These are phyloP conservation scores for Pisolithus marmoratus DNA, from an alignment of 768 basidiomycete species.

Conservation along the genomic window DNA sequence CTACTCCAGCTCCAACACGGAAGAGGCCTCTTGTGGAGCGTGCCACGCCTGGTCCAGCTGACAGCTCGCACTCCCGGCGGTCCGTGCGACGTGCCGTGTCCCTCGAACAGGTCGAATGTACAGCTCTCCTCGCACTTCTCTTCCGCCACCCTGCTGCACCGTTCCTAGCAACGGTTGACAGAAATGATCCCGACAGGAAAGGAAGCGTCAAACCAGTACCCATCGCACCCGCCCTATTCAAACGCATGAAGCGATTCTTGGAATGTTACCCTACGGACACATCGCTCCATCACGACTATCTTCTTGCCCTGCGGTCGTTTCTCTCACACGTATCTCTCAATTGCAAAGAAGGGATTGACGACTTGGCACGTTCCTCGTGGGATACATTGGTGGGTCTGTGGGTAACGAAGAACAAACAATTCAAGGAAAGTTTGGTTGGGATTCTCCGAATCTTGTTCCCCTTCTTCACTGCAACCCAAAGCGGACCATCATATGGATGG, in stretches of 20 bases:
- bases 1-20: constrained; percentile 9
- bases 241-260: constrained; percentile 58
- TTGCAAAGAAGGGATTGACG: constrained; percentile 47
- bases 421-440: constrained; percentile 79
- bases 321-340: constrained; percentile 81
- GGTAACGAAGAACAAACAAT: constrained; percentile 67
- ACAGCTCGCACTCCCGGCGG: constrained; percentile 19
- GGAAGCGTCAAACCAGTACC: constrained; percentile 11
- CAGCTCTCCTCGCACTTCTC: constrained; percentile 55
- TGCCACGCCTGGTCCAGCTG: constrained; percentile 13
- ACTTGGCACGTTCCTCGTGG: constrained; percentile 62
- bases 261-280: constrained; percentile 64
- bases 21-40: constrained; percentile 23
- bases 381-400: constrained; percentile 62
- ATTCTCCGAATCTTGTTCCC: constrained; percentile 69
- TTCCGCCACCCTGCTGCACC: constrained; percentile 56
- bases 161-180: constrained; percentile 38
- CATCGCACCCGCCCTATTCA: constrained; percentile 45
- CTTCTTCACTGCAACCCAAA: constrained; percentile 46
- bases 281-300: constrained; percentile 70
- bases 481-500: constrained; percentile 32
- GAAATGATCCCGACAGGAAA: constrained; percentile 15
- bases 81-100: constrained; percentile 30
- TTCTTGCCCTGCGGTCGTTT: constrained; percentile 60
- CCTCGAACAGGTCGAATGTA: constrained; percentile 67